phyloP scores from a whole-genome alignment of 768 basidiomycete species.

The Pleurotus giganteus region DNA sequence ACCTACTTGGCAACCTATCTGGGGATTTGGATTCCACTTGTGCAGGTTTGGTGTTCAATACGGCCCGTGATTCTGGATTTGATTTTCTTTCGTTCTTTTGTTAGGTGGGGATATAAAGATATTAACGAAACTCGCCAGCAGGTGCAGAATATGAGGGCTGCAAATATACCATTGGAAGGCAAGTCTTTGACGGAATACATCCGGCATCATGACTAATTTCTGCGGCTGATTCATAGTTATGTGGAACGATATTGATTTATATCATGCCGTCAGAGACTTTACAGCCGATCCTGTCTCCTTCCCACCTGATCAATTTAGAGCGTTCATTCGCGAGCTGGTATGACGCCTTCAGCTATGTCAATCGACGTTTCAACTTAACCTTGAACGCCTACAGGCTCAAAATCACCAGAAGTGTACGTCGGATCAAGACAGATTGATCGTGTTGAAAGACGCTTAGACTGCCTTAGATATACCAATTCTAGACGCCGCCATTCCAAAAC shows the following conservation, averaged over 20 bases:
- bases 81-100: constrained; percentile 10
- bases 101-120: constrained; percentile 40
- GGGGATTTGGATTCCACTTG: constrained; percentile 67
- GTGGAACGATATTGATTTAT: constrained; percentile 80
- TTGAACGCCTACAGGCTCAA: constrained; percentile 27
- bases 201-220: no score
- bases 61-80: constrained; percentile 9
- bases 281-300: constrained; percentile 57
- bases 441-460: background rate
- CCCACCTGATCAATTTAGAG: constrained; percentile 49
- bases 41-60: constrained; percentile 38
- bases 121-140: constrained; percentile 54
- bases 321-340: constrained; percentile 58
- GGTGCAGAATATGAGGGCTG: constrained; percentile 56
- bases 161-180: constrained; percentile 79
- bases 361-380: background rate
- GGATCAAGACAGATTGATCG: background rate
- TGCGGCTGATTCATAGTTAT: constrained; percentile 43
- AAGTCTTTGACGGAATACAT: constrained; percentile 12
- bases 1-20: constrained; percentile 57
- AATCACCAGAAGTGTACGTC: constrained; percentile 48
- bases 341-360: constrained; percentile 18
- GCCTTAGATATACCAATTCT: constrained; percentile 64
- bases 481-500: constrained; percentile 59
- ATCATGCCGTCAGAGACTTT: constrained; percentile 54